Percentiles rank a stretch among this genome's conserved stretches.
phyloP scores from a whole-genome alignment of 139 green algal species.

The Picochlorum sp. region DNA sequence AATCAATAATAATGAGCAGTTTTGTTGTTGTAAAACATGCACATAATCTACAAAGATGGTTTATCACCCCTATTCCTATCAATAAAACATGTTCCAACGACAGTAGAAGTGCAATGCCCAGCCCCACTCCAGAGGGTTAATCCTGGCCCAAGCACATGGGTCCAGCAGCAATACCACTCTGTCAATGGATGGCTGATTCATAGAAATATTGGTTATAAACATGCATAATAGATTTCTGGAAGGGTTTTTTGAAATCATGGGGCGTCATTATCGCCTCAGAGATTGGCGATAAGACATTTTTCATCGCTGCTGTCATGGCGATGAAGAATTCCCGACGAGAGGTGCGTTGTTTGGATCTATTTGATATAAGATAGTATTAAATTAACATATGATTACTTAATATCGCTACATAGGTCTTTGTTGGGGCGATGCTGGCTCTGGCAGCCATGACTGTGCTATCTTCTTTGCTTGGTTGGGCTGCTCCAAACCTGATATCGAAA shows the following conservation, averaged over 20 bases:
- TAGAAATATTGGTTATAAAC: not conserved
- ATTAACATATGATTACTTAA: too few relatives aligned
- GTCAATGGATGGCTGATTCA: not conserved
- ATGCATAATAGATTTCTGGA: conserved; percentile 23
- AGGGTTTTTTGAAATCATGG: conserved; percentile 54
- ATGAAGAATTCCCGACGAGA: conserved; percentile 63
- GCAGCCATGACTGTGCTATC: conserved; percentile 87
- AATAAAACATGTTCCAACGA: too few relatives aligned
- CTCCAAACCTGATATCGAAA: conserved; percentile 76
- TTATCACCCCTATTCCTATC: too few relatives aligned
- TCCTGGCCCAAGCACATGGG: too few relatives aligned
- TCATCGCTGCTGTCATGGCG: conserved; percentile 89
- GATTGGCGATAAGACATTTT: conserved; percentile 96
- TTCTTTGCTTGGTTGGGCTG: conserved; percentile 72
- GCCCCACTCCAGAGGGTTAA: too few relatives aligned
- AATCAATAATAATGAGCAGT: too few relatives aligned
- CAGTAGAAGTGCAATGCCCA: too few relatives aligned
- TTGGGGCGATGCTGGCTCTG: conserved; percentile 67
- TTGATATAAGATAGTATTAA: not conserved
- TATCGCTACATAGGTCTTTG: conserved; percentile 63
- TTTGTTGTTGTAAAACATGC: too few relatives aligned
- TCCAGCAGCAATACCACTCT: too few relatives aligned
- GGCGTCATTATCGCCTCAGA: conserved; percentile 47
- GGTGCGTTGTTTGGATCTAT: conserved; percentile 19
- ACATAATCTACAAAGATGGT: too few relatives aligned